Base-by-base conservation (phyloP, 495 filamentous ascomycete genomes). In the Durotheca rogersii region DNA sequence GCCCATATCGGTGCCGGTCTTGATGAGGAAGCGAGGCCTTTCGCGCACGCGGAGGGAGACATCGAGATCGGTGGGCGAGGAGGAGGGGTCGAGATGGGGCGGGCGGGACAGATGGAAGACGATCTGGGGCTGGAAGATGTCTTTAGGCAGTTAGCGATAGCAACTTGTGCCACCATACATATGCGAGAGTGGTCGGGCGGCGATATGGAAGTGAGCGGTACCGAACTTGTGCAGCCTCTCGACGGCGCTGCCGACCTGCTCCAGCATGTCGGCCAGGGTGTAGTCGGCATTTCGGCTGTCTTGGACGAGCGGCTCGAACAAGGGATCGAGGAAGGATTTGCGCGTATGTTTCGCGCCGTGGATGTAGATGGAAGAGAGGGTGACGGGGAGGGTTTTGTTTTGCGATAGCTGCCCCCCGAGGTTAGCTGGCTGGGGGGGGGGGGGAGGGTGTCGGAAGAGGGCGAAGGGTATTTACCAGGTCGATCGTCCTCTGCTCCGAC, bases 1-100 rank as follows among this genome's bases (percentile, higher is more conserved):
- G 41, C 94, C 93, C 18, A 94, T 73, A 59, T 96, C 90, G 4
- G 93, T 96, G 23, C 93, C 93, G 1, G 91, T 95, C 69, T 89
- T 93, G 64, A 96, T 74, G 23, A 86, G 74, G 34, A 96, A 76
- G 18, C 86, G 81, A 1, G 85, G 83, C 53, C 87, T 86, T 67
- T 98, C 93, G 31, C 77, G 76, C 5, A 87, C 88, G 18, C 78
- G 75, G 42, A 96, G 68, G 62, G 83, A 85, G 39, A 94, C 77
- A 51, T 89, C 84, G 60, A 96, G 75, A 53, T 92, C 89, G 9
- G 86, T 86, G 11, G 81, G 77, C 4, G 78, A 78, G 11, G 77
- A 70, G 21, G 81, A 74, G 7, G 79, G 75, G 34, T 83, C 80
- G 17, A 78, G 70, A 23, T 72, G 72, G 32, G 76, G 67, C 18